phyloP scores from a whole-genome alignment of 257 asterid species.

The Eucommia ulmoides region DNA sequence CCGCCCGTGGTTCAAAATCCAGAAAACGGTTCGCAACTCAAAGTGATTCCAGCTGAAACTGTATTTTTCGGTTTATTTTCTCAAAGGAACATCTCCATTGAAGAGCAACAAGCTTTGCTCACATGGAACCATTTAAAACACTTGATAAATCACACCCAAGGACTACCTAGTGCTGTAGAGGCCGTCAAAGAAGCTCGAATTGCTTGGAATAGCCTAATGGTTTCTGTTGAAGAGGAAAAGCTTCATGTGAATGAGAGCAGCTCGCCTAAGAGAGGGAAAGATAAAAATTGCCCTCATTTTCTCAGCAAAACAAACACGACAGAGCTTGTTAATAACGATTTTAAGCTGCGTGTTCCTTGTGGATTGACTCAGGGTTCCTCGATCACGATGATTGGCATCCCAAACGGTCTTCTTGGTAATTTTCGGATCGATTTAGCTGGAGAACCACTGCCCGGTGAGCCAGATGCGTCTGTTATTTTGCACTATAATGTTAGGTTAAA shows the following conservation, averaged over 20 bases:
- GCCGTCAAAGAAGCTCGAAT: conserved; percentile 74
- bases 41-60: conserved; percentile 46
- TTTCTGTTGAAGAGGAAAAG: conserved; percentile 60
- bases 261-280: conserved; percentile 52
- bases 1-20: conserved; percentile 48
- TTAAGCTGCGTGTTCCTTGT: conserved; percentile 73
- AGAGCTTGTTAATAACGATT: conserved; percentile 39
- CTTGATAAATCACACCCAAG: conserved; percentile 47
- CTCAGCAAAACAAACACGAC: conserved; percentile 78
- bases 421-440: conserved; percentile 83
- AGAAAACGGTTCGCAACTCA: conserved; percentile 31
- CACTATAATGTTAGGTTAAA: conserved; percentile 90
- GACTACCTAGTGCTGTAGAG: conserved; percentile 71
- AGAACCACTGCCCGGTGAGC: conserved; percentile 91
- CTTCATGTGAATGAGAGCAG: conserved; percentile 48
- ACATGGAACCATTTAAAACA: conserved; percentile 64
- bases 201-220: conserved; percentile 77
- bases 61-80: conserved; percentile 36
- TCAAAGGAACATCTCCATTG: conserved; percentile 40
- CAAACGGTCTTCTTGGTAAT: conserved; percentile 86
- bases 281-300: conserved; percentile 92
- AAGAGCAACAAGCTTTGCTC: conserved; percentile 46
- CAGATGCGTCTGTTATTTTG: conserved; percentile 87
- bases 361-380: conserved; percentile 97
- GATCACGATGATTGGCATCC: conserved; percentile 80